These are phyloP conservation scores for Solanum appendiculatum DNA, from an alignment of 257 asterid genomes.

Conservation along the genomic window DNA sequence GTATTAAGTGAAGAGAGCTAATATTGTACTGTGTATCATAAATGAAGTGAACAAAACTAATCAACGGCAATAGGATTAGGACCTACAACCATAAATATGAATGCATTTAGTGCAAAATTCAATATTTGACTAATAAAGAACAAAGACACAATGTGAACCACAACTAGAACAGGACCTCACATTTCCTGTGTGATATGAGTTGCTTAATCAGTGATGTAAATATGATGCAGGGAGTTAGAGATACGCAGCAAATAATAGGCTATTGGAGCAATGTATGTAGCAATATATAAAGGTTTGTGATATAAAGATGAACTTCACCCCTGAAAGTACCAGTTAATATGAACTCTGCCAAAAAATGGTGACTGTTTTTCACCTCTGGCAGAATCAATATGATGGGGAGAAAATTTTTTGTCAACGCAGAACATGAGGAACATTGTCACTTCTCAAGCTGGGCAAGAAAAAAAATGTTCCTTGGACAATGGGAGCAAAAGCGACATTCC, in stretches of 20 bases:
- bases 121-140: neutral
- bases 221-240: neutral
- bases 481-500: neutral
- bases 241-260: neutral
- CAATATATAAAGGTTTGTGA: neutral
- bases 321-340: neutral
- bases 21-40: neutral
- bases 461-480: neutral
- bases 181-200: neutral
- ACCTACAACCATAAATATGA: neutral
- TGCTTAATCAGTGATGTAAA: neutral
- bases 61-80: neutral
- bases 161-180: neutral
- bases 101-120: neutral
- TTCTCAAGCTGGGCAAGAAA: neutral
- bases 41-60: neutral
- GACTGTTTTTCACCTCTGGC: neutral
- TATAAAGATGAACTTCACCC: neutral
- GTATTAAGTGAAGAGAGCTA: neutral
- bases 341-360: neutral
- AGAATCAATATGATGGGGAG: neutral
- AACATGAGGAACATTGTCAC: neutral
- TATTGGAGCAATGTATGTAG: neutral
- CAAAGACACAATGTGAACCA: neutral
- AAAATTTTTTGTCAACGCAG: neutral